Percentiles rank a stretch among this genome's conserved stretches.
Conservation (phyloP, 306 rosid genomes). For the Gleditsia sinensis region DNA sequence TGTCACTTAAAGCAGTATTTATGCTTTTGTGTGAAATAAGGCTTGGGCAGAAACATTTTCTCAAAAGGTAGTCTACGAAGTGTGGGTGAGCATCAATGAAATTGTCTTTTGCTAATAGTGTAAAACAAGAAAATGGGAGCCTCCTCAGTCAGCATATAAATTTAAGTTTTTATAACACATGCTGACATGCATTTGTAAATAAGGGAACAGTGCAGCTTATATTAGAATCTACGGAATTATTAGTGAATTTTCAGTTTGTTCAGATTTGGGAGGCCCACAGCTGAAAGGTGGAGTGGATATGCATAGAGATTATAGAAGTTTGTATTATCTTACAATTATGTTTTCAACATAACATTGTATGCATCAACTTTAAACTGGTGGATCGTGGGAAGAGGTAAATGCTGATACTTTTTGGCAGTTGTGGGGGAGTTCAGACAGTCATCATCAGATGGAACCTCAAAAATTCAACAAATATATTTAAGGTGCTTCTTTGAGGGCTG, state of each 20-base stretch:
- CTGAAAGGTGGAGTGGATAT: constrained; percentile 19
- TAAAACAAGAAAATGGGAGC: constrained; percentile 10
- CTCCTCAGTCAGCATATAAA: background rate
- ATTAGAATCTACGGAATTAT: constrained; percentile 16
- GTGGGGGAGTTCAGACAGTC: background rate
- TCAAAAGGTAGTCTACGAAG: constrained; percentile 10
- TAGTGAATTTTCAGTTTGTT: background rate
- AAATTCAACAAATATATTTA: constrained; percentile 14
- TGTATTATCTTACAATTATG: background rate
- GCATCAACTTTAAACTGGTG: constrained; percentile 14
- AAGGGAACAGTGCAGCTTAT: background rate
- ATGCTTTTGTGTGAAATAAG: constrained; percentile 23
- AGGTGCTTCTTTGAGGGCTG: constrained; percentile 24
- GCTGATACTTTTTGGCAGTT: background rate
- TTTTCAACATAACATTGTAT: background rate
- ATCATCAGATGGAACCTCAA: constrained; percentile 8
- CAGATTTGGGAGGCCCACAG: background rate
- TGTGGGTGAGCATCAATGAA: constrained; percentile 15
- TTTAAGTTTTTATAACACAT: background rate
- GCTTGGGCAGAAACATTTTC: background rate
- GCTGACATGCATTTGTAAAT: background rate
- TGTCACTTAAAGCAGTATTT: constrained; percentile 7
- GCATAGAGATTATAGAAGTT: background rate
- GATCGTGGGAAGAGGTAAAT: background rate
- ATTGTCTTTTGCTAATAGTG: constrained; percentile 19